phyloP scores from a whole-genome alignment of 495 filamentous ascomycete species.

The Achaetomiella virescens region DNA sequence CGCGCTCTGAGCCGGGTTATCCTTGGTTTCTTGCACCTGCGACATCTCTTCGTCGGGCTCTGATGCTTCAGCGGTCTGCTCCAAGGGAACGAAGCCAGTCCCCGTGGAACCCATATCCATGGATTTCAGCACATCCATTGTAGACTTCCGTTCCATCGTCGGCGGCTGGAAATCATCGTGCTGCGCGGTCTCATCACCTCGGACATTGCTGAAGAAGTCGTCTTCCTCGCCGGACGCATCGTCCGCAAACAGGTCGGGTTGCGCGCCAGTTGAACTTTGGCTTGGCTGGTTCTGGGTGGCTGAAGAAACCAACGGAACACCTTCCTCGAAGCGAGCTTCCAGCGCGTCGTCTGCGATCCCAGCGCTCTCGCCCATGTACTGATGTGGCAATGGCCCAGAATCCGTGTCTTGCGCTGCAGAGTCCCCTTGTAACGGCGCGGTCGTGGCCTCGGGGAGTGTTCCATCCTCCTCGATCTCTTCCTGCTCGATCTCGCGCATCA shows the following conservation, averaged over 20 bases:
- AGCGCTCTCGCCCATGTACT: slow-evolving; percentile 33
- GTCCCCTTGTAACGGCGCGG: slow-evolving; percentile 19
- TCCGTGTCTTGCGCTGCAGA: slow-evolving; percentile 22
- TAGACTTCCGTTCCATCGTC: slow-evolving; percentile 52
- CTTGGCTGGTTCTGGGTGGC: slow-evolving; percentile 1
- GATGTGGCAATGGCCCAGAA: slow-evolving; percentile 16
- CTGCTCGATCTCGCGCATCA: slow-evolving; percentile 28
- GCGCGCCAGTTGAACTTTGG: slow-evolving; percentile 2
- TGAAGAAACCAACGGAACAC: slow-evolving; percentile 47
- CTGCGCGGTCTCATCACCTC: slow-evolving; percentile 13
- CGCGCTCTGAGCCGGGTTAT: background rate
- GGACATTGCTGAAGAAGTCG: slow-evolving; percentile 47
- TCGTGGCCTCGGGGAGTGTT: slow-evolving; percentile 14
- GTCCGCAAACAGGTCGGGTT: slow-evolving; percentile 34
- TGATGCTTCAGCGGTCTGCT: slow-evolving; percentile 29
- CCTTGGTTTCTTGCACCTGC: background rate
- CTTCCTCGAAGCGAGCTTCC: slow-evolving; percentile 55
- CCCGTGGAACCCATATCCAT: slow-evolving; percentile 21
- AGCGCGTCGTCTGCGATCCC: slow-evolving; percentile 31
- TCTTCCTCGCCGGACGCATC: slow-evolving; percentile 37
- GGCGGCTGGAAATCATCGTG: slow-evolving; percentile 18
- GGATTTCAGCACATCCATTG: slow-evolving; percentile 47
- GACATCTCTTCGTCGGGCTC: slow-evolving; percentile 15
- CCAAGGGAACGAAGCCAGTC: slow-evolving; percentile 27
- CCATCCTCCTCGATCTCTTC: slow-evolving; percentile 23